These are phyloP conservation scores for Mikania micrantha DNA, from an alignment of 129 eudicot genomes.

Conservation along the genomic window DNA sequence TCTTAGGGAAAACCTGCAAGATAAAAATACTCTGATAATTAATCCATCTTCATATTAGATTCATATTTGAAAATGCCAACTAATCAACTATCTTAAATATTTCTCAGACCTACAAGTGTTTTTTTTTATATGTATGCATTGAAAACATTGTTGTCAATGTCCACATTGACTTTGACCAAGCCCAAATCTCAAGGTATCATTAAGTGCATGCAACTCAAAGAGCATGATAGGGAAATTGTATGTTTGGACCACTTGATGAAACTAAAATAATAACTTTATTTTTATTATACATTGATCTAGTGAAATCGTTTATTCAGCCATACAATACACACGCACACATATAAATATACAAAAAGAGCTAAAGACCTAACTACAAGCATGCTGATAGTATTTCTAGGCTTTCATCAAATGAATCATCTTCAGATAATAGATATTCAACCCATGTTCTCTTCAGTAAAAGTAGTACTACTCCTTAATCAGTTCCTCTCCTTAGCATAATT, in stretches of 20 bases:
- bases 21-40: background rate
- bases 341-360: background rate
- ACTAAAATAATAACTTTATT: background rate
- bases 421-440: background rate
- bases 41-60: background rate
- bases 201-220: background rate
- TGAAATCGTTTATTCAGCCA: background rate
- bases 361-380: background rate
- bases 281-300: background rate
- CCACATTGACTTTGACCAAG: background rate
- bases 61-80: background rate
- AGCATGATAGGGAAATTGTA: background rate
- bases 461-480: background rate
- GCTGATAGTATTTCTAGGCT: background rate
- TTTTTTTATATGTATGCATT: background rate
- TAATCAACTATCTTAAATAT: slow-evolving; percentile 6
- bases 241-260: background rate
- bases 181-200: background rate
- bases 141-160: background rate
- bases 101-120: background rate
- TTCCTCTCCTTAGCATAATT: background rate
- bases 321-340: background rate
- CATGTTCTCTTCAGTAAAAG: background rate
- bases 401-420: background rate
- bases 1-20: slow-evolving; percentile 37